Evolutionary conservation across 345 rosid species (phyloP).

Genomic region (Bruguiera sexangula): DNA sequence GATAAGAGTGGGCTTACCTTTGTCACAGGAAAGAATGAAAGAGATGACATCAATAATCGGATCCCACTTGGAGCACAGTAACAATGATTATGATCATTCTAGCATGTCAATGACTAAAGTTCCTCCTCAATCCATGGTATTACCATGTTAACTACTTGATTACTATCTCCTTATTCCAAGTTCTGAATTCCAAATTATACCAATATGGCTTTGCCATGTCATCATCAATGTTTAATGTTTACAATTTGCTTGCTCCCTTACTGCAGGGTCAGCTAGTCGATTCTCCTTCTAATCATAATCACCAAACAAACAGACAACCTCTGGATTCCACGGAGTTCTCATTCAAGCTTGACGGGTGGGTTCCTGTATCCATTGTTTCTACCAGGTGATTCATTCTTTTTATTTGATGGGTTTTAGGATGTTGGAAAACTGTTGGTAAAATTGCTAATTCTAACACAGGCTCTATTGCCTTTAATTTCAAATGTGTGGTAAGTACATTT

Average conservation of each 20-base stretch:
- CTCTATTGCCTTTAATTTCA: no score
- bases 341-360: conserved; percentile 28
- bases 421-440: no score
- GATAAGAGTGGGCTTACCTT: conserved; percentile 4
- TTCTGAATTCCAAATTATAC: neutral
- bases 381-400: neutral
- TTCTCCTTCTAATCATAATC: conserved; percentile 30
- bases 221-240: neutral
- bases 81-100: conserved; percentile 24
- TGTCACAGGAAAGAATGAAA: conserved; percentile 65
- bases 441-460: no score
- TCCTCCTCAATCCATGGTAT: conserved; percentile 48
- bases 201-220: neutral
- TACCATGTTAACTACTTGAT: conserved; percentile 32
- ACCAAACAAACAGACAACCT: conserved; percentile 24
- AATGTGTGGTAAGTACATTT: no score
- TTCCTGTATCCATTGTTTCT: conserved; percentile 2
- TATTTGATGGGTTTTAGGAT: neutral
- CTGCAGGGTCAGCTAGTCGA: conserved; percentile 37
- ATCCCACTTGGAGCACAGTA: conserved; percentile 37
- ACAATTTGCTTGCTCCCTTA: conserved; percentile 5
- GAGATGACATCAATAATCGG: conserved; percentile 41
- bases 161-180: conserved; percentile 11
- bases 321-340: conserved; percentile 29
- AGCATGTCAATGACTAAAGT: conserved; percentile 28